Evolutionary conservation across 2,329 filamentous ascomycete genomes (phyloP).

Genomic region (Cercospora sesami): DNA sequence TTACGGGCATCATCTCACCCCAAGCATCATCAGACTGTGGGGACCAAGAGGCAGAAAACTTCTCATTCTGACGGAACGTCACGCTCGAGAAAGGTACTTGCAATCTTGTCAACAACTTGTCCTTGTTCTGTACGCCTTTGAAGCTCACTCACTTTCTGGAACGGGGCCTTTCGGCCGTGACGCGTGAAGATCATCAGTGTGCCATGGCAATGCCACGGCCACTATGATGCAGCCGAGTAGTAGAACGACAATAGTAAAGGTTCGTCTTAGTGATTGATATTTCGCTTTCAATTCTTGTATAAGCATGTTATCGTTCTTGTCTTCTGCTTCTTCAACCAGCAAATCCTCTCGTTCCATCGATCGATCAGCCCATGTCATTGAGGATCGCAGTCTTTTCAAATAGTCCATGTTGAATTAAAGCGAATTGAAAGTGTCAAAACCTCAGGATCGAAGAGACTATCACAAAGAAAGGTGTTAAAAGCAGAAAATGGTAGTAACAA

Average conservation of each 20-base stretch:
- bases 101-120: background rate
- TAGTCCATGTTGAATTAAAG: background rate
- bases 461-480: background rate
- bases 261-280: slow-evolving; percentile 4
- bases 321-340: background rate
- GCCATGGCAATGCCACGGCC: slow-evolving; percentile 11
- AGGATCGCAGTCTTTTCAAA: background rate
- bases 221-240: slow-evolving; percentile 12
- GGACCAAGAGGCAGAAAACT: slow-evolving; percentile 30
- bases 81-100: slow-evolving; percentile 6
- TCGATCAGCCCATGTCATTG: background rate
- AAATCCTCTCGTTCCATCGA: slow-evolving; percentile 15
- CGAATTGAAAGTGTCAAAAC: background rate
- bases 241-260: background rate
- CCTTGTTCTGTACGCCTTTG: background rate
- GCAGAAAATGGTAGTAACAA: background rate
- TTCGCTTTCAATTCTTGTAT: slow-evolving; percentile 7
- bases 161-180: background rate
- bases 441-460: background rate
- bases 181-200: background rate
- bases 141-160: slow-evolving; percentile 6
- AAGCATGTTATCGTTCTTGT: background rate
- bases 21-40: slow-evolving; percentile 35
- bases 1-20: slow-evolving; percentile 31
- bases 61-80: slow-evolving; percentile 32